Percentiles rank a stretch among this genome's conserved stretches.
phyloP scores from a whole-genome alignment of 2,329 filamentous ascomycete species.

The Huntiella savannae region DNA sequence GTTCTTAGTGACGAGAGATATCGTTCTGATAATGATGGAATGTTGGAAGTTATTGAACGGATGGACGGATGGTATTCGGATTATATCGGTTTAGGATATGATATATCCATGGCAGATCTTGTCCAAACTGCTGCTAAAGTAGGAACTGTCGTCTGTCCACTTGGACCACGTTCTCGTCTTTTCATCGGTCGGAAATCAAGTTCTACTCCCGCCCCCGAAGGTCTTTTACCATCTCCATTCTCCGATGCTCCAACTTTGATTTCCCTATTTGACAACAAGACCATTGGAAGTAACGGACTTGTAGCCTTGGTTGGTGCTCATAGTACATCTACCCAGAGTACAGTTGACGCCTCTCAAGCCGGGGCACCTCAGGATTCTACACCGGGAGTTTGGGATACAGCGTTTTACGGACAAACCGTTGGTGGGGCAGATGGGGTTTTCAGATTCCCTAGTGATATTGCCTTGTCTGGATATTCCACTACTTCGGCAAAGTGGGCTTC shows the following conservation, averaged over 20 bases:
- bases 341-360: slow-evolving; percentile 22
- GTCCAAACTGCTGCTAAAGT: slow-evolving; percentile 33
- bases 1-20: slow-evolving; percentile 22
- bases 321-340: slow-evolving; percentile 29
- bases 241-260: slow-evolving; percentile 30
- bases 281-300: slow-evolving; percentile 29
- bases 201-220: slow-evolving; percentile 19
- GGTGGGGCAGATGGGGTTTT: slow-evolving; percentile 17
- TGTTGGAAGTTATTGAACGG: slow-evolving; percentile 24
- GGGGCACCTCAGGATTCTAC: slow-evolving; percentile 32
- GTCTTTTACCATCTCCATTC: slow-evolving; percentile 25
- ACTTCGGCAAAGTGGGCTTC: slow-evolving; percentile 21
- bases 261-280: slow-evolving; percentile 31
- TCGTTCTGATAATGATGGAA: slow-evolving; percentile 26
- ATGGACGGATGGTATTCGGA: slow-evolving; percentile 23
- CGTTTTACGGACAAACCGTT: slow-evolving; percentile 28
- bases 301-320: slow-evolving; percentile 37
- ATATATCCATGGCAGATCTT: slow-evolving; percentile 33
- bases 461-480: slow-evolving; percentile 20
- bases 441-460: slow-evolving; percentile 24
- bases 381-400: slow-evolving; percentile 32
- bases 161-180: slow-evolving; percentile 28
- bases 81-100: slow-evolving; percentile 18
- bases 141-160: slow-evolving; percentile 27
- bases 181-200: slow-evolving; percentile 32